Percentiles rank a stretch among this genome's conserved stretches.
Conservation (phyloP, 306 rosid species). For the Gynostemma pentaphyllum region DNA sequence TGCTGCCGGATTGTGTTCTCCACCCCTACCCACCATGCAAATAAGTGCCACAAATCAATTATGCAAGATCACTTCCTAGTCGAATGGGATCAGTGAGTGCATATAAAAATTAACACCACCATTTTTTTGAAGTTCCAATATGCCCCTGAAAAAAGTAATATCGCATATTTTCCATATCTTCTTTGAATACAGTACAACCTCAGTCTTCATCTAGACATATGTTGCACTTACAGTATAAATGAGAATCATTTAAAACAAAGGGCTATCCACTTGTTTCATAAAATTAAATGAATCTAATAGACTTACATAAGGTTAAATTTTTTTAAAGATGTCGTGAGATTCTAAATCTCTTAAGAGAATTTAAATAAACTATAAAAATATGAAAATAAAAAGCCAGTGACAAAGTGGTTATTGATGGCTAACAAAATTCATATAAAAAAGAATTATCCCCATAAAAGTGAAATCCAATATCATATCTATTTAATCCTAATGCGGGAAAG, state of each 20-base stretch:
- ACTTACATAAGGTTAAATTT: background rate
- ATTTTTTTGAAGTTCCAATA: no score
- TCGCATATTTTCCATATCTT: background rate
- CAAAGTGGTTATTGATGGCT: background rate
- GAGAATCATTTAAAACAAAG: no score
- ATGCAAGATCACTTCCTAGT: background rate
- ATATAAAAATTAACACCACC: no score
- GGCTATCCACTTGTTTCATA: background rate
- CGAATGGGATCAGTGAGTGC: no score
- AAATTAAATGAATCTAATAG: background rate
- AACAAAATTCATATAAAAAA: background rate
- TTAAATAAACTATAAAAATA: background rate
- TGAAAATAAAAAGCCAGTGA: background rate
- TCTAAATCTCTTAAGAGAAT: background rate
- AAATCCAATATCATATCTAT: background rate
- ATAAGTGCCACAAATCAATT: background rate
- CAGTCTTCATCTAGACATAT: background rate
- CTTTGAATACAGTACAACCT: background rate
- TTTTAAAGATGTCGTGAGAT: background rate
- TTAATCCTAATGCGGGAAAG: background rate
- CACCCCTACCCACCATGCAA: background rate
- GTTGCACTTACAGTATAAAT: background rate
- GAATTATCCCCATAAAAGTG: background rate
- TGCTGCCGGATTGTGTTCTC: background rate
- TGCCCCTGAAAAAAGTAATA: background rate